Evolutionary conservation across 495 filamentous ascomycete species (phyloP), one percentile per base, ranked within the genome.

Genomic region (Daldinia caldariorum): DNA sequence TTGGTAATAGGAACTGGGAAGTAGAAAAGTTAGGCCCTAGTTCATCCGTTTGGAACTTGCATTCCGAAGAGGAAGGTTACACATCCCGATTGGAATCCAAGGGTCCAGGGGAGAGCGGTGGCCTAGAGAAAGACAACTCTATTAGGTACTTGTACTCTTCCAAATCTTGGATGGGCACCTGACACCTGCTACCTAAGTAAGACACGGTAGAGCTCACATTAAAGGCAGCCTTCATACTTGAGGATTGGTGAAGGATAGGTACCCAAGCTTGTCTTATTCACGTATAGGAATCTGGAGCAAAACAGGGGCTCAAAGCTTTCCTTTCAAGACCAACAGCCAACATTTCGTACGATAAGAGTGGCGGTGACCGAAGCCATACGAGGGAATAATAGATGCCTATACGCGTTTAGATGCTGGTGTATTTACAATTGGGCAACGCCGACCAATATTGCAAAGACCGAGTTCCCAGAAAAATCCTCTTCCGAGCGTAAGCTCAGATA

Each of bases 51-150:
- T 35, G 9, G 0, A 35, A 35, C 50, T 50, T 64, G 59, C 31
- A 22, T 56, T 55, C 63, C 10, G 56, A 72, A 16, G 39, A 61
- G 69, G 69, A 63, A 72, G 63, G 69, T 72, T 67, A 47, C 38
- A 43, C 34, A 35, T 35, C 0, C 9, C 6, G 34, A 10, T 35
- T 10, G 34, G 34, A 10, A 35, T 35, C 34, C 34, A 10, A 35
- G 34, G 34, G 9, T 35, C 26, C 26, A 35, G 9, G 34, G 34
- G 34, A 45, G 18, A 7, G 41, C 41, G n/a, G 41, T 45, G 41
- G 10, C 41, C 16, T 10, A 20, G 16, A 45, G 41, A 45, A 45
- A 45, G 16, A 45, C 41, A 45, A 45, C 20, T 18, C 6, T 45
- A 20, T 45, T 20, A 20, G 8, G 41, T 20, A 20, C 41, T 45